Conservation (phyloP, 768 basidiomycete genomes). For the Tylopilus cervinicoccineus region DNA sequence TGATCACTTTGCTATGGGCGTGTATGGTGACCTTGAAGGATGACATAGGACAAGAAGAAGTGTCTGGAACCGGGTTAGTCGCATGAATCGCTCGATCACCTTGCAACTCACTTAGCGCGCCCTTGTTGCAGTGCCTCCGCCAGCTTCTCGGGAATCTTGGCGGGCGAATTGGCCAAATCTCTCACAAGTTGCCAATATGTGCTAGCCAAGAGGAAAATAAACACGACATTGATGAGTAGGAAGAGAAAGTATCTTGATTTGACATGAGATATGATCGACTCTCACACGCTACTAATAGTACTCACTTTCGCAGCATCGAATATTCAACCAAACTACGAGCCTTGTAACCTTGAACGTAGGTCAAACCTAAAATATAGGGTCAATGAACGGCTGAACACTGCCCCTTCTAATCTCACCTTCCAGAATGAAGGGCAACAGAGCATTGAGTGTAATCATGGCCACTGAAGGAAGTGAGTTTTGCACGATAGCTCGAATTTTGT, state of each 20-base stretch:
- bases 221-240: conserved; percentile 87
- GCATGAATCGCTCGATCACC: not conserved
- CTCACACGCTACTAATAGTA: not conserved
- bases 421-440: conserved; percentile 79
- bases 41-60: conserved; percentile 83
- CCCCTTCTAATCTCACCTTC: conserved; percentile 53
- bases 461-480: conserved; percentile 93
- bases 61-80: conserved; percentile 40
- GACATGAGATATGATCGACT: conserved; percentile 6
- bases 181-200: conserved; percentile 90
- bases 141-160: conserved; percentile 90
- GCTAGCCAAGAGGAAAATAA: conserved; percentile 88
- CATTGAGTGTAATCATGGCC: conserved; percentile 89
- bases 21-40: conserved; percentile 61
- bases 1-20: not conserved
- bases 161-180: conserved; percentile 90
- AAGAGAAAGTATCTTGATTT: conserved; percentile 83
- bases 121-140: conserved; percentile 79
- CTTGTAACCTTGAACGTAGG: conserved; percentile 86
- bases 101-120: conserved; percentile 52
- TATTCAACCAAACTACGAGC: conserved; percentile 94
- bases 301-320: conserved; percentile 86
- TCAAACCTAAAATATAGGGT: conserved; percentile 46
- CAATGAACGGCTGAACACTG: not conserved
- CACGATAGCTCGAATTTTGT: conserved; percentile 78